A percentile compares a stretch with the other conserved stretches of the same genome.
phyloP scores from a whole-genome alignment of 306 rosid species.

The Cicer cuneatum region DNA sequence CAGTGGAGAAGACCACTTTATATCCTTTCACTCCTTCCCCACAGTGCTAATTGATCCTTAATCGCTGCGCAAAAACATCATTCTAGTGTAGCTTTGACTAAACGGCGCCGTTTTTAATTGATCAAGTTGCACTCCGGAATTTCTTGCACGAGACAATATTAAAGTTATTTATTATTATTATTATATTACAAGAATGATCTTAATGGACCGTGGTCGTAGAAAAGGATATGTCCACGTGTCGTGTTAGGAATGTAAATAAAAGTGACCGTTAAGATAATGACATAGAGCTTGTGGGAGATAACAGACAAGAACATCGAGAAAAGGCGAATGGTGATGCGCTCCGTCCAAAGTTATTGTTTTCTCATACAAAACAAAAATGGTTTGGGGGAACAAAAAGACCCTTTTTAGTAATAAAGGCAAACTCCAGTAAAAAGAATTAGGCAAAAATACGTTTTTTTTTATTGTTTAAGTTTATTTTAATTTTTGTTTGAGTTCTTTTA shows the following conservation, averaged over 20 bases:
- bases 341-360: conserved; percentile 41
- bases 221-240: conserved; percentile 59
- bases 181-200: too few species aligned
- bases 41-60: conserved; percentile 6
- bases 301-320: conserved; percentile 45
- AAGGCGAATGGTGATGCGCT: conserved; percentile 23
- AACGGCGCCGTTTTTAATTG: conserved; percentile 47
- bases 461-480: too few species aligned
- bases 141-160: neutral
- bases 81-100: conserved; percentile 33
- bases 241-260: conserved; percentile 38
- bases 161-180: too few species aligned
- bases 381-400: neutral
- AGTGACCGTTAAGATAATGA: conserved; percentile 75
- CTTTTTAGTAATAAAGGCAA: neutral
- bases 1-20: too few species aligned
- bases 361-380: neutral
- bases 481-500: too few species aligned
- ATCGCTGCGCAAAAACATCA: neutral
- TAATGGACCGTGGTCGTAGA: neutral
- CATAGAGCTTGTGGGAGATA: conserved; percentile 40
- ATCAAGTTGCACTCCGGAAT: conserved; percentile 44
- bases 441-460: too few species aligned
- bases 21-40: neutral
- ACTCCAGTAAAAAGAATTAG: too few species aligned